These are phyloP conservation scores for Fomitopsis betulina DNA, from an alignment of 1,284 basidiomycete species.

Conservation along the genomic window DNA sequence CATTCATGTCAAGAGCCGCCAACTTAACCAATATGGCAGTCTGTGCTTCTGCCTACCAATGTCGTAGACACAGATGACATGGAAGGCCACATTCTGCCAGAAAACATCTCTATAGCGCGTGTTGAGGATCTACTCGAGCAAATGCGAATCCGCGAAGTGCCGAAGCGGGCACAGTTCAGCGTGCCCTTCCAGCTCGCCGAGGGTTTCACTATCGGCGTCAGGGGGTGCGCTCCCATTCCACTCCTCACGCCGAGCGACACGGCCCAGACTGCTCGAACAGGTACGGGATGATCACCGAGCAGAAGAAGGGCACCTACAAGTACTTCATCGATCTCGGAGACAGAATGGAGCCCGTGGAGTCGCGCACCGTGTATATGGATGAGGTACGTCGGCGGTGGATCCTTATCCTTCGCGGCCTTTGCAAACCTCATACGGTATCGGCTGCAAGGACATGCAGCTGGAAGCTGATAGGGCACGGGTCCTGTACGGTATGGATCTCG, in stretches of 20 bases:
- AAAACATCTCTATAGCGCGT: slow-evolving; percentile 65
- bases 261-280: slow-evolving; percentile 34
- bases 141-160: slow-evolving; percentile 81
- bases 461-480: slow-evolving; percentile 56
- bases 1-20: neutral
- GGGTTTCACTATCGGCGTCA: slow-evolving; percentile 84
- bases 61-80: slow-evolving; percentile 42
- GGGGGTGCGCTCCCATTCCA: slow-evolving; percentile 58
- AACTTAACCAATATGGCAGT: slow-evolving; percentile 32
- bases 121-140: slow-evolving; percentile 79
- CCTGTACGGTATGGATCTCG: slow-evolving; percentile 58
- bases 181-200: slow-evolving; percentile 79
- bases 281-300: slow-evolving; percentile 82
- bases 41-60: slow-evolving; percentile 55
- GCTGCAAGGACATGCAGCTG: slow-evolving; percentile 48
- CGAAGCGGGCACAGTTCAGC: slow-evolving; percentile 85
- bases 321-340: slow-evolving; percentile 81
- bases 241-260: neutral
- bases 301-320: slow-evolving; percentile 75
- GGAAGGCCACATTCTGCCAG: slow-evolving; percentile 42
- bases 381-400: slow-evolving; percentile 44
- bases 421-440: neutral
- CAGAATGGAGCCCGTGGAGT: slow-evolving; percentile 68
- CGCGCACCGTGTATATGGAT: slow-evolving; percentile 73
- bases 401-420: neutral